Evolutionary conservation across 805 yeast genomes (phyloP).

Genomic region (Suhomyces faveliae): DNA sequence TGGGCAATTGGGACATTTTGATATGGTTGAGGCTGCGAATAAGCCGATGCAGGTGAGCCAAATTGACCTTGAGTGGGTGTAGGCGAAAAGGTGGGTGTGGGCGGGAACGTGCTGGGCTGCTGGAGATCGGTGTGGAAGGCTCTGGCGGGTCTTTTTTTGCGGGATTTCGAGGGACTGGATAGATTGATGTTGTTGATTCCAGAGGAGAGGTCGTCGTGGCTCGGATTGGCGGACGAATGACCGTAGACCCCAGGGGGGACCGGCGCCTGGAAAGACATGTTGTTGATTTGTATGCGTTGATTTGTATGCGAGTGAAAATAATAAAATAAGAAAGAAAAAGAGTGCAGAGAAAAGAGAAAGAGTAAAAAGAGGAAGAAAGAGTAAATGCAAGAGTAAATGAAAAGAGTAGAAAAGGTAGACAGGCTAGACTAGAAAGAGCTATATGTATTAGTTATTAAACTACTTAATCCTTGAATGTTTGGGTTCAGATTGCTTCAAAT

Average conservation of each 20-base stretch:
- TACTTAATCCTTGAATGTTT: too few species aligned
- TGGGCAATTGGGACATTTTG: not conserved
- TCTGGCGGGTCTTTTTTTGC: constrained; percentile 30
- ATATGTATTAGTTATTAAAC: too few species aligned
- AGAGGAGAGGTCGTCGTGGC: constrained; percentile 6
- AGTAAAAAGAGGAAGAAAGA: too few species aligned
- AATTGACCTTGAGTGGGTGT: constrained; percentile 1
- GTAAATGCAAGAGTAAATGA: too few species aligned
- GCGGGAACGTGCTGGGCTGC: constrained; percentile 5
- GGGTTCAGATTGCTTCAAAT: too few species aligned
- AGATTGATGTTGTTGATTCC: constrained; percentile 10
- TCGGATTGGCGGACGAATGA: constrained; percentile 3
- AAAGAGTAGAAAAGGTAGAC: too few species aligned
- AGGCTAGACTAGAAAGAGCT: too few species aligned
- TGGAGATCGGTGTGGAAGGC: constrained; percentile 29
- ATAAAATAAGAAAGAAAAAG: not conserved
- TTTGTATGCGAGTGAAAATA: not conserved
- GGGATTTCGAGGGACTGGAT: constrained; percentile 11
- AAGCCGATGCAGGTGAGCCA: not conserved
- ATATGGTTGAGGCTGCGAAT: constrained; percentile 1
- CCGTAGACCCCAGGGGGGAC: constrained; percentile 5
- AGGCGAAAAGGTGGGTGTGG: not conserved
- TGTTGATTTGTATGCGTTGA: not conserved
- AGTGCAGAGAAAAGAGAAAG: not conserved
- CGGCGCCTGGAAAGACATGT: constrained; percentile 11